These are phyloP conservation scores for Ascochyta fabae DNA, from an alignment of 2,329 filamentous ascomycete species.

Conservation along the genomic window DNA sequence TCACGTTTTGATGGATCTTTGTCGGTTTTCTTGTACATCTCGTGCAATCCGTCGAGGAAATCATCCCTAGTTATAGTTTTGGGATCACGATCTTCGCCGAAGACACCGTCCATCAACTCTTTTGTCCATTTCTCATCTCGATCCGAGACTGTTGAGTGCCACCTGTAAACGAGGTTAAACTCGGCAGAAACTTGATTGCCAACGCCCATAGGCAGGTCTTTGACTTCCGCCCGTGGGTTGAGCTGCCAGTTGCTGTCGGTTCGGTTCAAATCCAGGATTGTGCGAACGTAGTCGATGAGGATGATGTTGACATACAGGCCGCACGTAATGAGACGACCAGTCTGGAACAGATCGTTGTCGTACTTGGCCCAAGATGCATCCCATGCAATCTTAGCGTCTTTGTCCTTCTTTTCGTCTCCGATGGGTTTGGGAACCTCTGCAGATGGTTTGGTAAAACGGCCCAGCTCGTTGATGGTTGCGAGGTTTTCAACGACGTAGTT, in stretches of 20 bases:
- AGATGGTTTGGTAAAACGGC: constrained; percentile 73
- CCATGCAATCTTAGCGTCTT: constrained; percentile 29
- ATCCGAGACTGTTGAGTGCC: constrained; percentile 80
- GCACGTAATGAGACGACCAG: constrained; percentile 59
- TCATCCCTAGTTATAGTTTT: constrained; percentile 64
- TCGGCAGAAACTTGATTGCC: constrained; percentile 87
- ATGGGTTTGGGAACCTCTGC: constrained; percentile 28
- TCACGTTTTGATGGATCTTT: constrained; percentile 71
- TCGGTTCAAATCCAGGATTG: constrained; percentile 66
- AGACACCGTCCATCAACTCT: constrained; percentile 52
- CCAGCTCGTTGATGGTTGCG: constrained; percentile 83
- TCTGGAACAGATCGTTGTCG: constrained; percentile 59
- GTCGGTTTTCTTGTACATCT: constrained; percentile 67
- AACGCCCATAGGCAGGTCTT: constrained; percentile 69
- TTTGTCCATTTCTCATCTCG: constrained; percentile 84
- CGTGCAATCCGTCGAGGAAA: constrained; percentile 67
- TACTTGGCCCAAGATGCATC: constrained; percentile 47
- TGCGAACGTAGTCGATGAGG: constrained; percentile 61
- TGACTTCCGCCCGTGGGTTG: constrained; percentile 74
- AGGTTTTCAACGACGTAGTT: constrained; percentile 83
- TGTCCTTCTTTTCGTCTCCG: constrained; percentile 53
- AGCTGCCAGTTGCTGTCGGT: constrained; percentile 81
- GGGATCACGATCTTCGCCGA: constrained; percentile 57
- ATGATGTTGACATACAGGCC: constrained; percentile 62
- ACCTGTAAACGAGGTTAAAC: constrained; percentile 88